phyloP scores from a whole-genome alignment of 495 filamentous ascomycete genomes.

The Jackrogersella minutella region DNA sequence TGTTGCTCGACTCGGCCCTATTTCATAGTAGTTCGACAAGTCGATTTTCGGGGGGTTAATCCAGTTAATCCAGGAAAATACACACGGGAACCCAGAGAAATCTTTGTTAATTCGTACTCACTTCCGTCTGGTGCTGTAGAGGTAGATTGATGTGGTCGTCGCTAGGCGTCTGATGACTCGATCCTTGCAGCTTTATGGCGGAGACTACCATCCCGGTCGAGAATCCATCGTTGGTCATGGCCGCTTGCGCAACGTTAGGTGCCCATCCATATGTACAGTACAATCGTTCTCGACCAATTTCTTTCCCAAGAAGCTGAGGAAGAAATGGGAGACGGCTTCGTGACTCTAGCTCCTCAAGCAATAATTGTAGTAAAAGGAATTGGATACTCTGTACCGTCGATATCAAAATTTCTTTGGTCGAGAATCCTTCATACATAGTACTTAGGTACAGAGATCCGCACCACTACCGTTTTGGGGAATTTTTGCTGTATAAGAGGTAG shows the following conservation, averaged over 20 bases:
- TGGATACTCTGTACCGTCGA: not conserved
- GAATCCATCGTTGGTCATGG: constrained; percentile 31
- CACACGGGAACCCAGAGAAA: not conserved
- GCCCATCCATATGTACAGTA: constrained; percentile 18
- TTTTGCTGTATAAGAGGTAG: constrained; percentile 32
- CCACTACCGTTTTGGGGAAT: constrained; percentile 43
- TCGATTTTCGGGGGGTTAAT: not conserved
- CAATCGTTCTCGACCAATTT: constrained; percentile 1
- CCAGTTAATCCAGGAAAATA: not conserved
- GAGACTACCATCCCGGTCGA: constrained; percentile 30
- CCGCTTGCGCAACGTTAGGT: constrained; percentile 38
- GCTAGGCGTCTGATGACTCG: constrained; percentile 22
- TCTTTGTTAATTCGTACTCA: constrained; percentile 1
- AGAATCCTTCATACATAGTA: constrained; percentile 17
- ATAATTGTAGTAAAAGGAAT: not conserved
- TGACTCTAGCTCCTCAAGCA: not conserved
- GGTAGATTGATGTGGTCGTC: constrained; percentile 11
- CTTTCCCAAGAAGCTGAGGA: not conserved
- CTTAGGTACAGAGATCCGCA: constrained; percentile 27
- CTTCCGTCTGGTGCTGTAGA: constrained; percentile 8
- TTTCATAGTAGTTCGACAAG: not conserved
- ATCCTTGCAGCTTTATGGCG: constrained; percentile 31
- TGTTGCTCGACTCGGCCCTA: constrained; percentile 11
- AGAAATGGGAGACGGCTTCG: constrained; percentile 3
- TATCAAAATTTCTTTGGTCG: constrained; percentile 3